Conservation (phyloP, 1,139 yeast genomes). For the Magnusiomyces suaveolens region DNA sequence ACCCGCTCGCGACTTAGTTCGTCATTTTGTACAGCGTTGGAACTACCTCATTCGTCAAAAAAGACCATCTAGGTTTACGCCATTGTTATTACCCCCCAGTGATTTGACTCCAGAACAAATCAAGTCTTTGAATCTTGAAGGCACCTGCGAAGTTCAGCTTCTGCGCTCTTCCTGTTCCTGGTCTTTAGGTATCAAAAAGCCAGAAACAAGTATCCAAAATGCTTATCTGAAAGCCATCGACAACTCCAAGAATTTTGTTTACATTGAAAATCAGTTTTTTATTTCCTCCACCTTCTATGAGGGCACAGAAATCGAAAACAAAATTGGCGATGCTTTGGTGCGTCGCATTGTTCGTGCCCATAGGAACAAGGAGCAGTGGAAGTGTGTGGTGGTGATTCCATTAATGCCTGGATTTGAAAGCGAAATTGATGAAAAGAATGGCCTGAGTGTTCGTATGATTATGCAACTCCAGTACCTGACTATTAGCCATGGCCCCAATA, state of each 20-base stretch:
- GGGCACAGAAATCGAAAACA: conserved; percentile 74
- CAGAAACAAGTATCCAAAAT: conserved; percentile 83
- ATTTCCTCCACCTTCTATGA: conserved; percentile 81
- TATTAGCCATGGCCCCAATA: conserved; percentile 83
- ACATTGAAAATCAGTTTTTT: conserved; percentile 91
- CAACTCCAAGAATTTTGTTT: conserved; percentile 83
- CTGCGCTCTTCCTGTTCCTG: conserved; percentile 83
- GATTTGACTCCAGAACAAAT: conserved; percentile 72
- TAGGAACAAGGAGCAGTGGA: conserved; percentile 70
- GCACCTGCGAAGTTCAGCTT: conserved; percentile 88
- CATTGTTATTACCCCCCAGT: conserved; percentile 84
- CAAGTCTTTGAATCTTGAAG: conserved; percentile 51
- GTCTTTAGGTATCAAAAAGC: conserved; percentile 81
- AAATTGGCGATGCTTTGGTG: conserved; percentile 92
- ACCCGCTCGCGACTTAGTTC: conserved; percentile 80
- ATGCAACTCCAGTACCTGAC: conserved; percentile 96
- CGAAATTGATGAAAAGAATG: conserved; percentile 87
- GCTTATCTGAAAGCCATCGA: conserved; percentile 89
- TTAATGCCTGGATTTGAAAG: conserved; percentile 97
- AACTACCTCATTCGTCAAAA: conserved; percentile 85
- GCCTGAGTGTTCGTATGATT: conserved; percentile 85
- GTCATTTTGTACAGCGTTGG: conserved; percentile 98
- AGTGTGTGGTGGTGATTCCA: conserved; percentile 84
- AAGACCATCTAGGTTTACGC: conserved; percentile 88
- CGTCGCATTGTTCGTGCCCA: conserved; percentile 88